Conservation (phyloP, 768 basidiomycete genomes). For the Sarcomyxa edulis region DNA sequence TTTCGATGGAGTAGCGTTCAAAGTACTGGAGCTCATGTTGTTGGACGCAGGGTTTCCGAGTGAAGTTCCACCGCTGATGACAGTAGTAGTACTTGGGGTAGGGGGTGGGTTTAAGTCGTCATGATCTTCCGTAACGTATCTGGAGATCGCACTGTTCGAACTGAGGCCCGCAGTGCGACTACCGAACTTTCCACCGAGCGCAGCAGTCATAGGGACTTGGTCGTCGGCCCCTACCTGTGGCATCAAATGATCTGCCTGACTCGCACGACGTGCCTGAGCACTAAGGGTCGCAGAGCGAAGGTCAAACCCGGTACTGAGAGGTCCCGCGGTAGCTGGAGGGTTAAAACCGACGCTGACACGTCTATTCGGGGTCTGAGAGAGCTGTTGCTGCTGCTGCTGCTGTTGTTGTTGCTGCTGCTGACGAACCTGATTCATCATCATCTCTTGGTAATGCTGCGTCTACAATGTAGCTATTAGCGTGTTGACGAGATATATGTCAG, state of each 20-base stretch:
- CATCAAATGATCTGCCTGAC: slow-evolving; percentile 62
- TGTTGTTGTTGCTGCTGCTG: slow-evolving; percentile 76
- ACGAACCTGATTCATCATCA: slow-evolving; percentile 49
- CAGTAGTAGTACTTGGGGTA: slow-evolving; percentile 58
- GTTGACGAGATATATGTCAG: slow-evolving; percentile 12
- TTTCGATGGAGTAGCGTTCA: slow-evolving; percentile 54
- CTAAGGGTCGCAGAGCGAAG: slow-evolving; percentile 48
- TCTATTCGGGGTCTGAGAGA: slow-evolving; percentile 36
- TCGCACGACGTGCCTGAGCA: slow-evolving; percentile 61
- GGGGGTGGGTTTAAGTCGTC: slow-evolving; percentile 43
- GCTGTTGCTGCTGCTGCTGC: slow-evolving; percentile 49
- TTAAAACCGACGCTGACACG: slow-evolving; percentile 44
- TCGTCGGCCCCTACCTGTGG: slow-evolving; percentile 57
- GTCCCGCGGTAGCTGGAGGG: slow-evolving; percentile 72
- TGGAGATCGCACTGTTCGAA: slow-evolving; percentile 8
- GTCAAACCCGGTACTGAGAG: slow-evolving; percentile 60
- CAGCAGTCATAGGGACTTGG: slow-evolving; percentile 76
- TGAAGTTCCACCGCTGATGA: slow-evolving; percentile 70
- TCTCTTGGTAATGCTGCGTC: too few relatives aligned
- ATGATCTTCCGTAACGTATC: slow-evolving; percentile 33
- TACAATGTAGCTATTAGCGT: too few relatives aligned
- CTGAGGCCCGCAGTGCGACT: slow-evolving; percentile 40
- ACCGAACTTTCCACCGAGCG: slow-evolving; percentile 72
- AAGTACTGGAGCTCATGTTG: slow-evolving; percentile 20
- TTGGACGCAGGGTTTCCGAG: slow-evolving; percentile 50